These are phyloP conservation scores for Tarenaya hassleriana DNA, from an alignment of 345 rosid species.

Conservation along the genomic window DNA sequence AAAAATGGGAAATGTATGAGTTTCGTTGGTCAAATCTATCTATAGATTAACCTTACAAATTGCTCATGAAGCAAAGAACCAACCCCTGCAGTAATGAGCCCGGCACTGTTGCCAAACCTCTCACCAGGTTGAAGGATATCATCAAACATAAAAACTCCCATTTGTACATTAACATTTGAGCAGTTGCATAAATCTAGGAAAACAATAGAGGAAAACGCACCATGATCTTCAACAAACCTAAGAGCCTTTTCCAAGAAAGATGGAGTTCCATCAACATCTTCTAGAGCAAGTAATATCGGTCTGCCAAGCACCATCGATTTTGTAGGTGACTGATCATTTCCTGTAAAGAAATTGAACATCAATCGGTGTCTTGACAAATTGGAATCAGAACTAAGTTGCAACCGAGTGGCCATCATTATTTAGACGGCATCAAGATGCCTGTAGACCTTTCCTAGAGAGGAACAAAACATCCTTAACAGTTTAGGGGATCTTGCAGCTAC, in stretches of 20 bases:
- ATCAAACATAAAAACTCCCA: too few species aligned
- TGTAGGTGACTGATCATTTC: constrained; percentile 47
- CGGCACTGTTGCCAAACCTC: not conserved
- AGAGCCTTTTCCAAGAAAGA: constrained; percentile 98
- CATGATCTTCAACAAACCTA: constrained; percentile 79
- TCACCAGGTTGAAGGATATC: not conserved
- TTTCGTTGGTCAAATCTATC: too few species aligned
- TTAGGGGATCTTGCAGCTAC: not conserved
- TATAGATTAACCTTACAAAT: too few species aligned
- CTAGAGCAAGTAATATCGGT: constrained; percentile 88
- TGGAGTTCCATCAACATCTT: constrained; percentile 96
- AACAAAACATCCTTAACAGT: constrained; percentile 1
- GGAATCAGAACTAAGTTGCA: constrained; percentile 16
- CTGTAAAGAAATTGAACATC: constrained; percentile 32
- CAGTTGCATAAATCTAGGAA: not conserved
- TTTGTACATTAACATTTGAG: not conserved
- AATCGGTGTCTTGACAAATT: constrained; percentile 16
- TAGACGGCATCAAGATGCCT: constrained; percentile 9
- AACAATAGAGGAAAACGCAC: constrained; percentile 35
- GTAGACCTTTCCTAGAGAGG: constrained; percentile 8
- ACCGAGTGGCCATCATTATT: not conserved
- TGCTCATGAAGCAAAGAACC: too few species aligned
- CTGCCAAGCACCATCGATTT: constrained; percentile 59
- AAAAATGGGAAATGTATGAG: too few species aligned
- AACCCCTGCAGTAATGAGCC: not conserved